Conservation (phyloP, 305 asterid genomes). For the Plantago coronopus region DNA sequence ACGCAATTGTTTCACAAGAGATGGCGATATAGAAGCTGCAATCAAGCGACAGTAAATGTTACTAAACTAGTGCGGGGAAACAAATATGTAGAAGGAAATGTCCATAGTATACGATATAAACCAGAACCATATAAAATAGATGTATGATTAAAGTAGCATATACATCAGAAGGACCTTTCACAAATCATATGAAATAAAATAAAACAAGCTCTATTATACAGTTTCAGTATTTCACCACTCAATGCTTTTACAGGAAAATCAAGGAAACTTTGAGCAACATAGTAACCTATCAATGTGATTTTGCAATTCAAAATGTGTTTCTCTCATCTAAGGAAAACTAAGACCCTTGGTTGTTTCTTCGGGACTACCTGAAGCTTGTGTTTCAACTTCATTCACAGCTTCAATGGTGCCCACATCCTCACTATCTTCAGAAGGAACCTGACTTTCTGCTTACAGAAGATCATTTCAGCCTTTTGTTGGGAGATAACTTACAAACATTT, state of each 20-base stretch:
- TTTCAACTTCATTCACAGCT: constrained; percentile 30
- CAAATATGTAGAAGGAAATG: neutral
- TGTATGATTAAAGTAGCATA: too few relatives aligned
- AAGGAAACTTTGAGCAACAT: too few relatives aligned
- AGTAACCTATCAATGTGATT: too few relatives aligned
- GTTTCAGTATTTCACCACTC: too few relatives aligned
- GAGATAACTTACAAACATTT: constrained; percentile 1
- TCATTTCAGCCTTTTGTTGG: neutral
- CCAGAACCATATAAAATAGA: too few relatives aligned
- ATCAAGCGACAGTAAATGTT: constrained; percentile 17
- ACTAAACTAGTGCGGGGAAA: constrained; percentile 13
- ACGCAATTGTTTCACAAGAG: constrained; percentile 87
- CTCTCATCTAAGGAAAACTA: neutral
- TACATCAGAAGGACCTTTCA: too few relatives aligned
- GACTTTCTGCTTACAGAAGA: constrained; percentile 39
- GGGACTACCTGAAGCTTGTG: constrained; percentile 28
- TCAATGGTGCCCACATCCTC: constrained; percentile 22
- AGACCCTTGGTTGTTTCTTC: constrained; percentile 50
- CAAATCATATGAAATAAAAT: too few relatives aligned
- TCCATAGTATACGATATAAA: too few relatives aligned
- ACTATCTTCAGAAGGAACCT: constrained; percentile 26
- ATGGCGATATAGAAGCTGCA: constrained; percentile 71
- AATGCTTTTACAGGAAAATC: too few relatives aligned
- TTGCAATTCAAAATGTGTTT: too few relatives aligned
- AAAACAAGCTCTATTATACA: too few relatives aligned